phyloP scores from a whole-genome alignment of 345 rosid species.

The Aegle marmelos region DNA sequence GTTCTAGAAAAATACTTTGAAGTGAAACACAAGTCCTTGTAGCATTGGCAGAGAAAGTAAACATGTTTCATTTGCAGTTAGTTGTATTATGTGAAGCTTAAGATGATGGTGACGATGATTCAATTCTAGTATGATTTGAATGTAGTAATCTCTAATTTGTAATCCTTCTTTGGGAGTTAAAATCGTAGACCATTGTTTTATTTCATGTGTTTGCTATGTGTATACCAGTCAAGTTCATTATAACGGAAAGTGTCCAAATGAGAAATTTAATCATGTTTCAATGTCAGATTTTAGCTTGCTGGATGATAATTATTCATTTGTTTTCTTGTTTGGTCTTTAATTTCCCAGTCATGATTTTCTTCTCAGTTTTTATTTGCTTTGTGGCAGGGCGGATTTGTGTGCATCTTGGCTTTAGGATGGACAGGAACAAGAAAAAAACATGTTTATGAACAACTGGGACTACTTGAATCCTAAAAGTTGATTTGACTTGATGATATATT shows the following conservation, averaged over 20 bases:
- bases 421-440: not conserved
- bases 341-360: not conserved
- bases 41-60: not conserved
- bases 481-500: not conserved
- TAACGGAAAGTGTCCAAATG: not conserved
- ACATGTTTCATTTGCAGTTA: not conserved
- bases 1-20: not conserved
- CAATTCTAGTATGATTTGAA: not conserved
- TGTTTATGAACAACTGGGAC: not conserved
- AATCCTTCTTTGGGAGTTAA: not conserved
- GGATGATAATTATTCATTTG: not conserved
- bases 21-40: not conserved
- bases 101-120: not conserved
- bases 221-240: not conserved
- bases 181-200: not conserved
- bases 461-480: not conserved
- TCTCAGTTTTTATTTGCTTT: not conserved
- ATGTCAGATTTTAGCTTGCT: not conserved
- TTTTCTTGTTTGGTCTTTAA: not conserved
- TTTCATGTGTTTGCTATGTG: not conserved
- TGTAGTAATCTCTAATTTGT: not conserved
- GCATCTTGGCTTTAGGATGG: not conserved
- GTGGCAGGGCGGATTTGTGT: conserved; percentile 19
- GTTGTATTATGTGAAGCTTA: not conserved
- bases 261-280: too few relatives aligned